Percentiles rank a stretch among this genome's conserved stretches.
Conservation (phyloP, 2,329 filamentous ascomycete species). For the Dactylellina drechsleri region DNA sequence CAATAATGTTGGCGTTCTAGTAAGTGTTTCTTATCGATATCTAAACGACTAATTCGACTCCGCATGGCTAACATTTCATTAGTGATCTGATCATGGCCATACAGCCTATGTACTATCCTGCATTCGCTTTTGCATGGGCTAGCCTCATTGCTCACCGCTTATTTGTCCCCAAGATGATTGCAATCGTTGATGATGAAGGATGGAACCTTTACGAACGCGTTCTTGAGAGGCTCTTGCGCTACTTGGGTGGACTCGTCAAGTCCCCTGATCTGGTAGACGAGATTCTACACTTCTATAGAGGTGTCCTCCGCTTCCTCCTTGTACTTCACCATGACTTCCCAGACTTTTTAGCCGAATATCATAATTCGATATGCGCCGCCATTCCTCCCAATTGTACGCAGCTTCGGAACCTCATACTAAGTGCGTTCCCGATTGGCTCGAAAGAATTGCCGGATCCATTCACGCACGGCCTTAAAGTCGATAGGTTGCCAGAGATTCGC, state of each 20-base stretch:
- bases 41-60: background rate
- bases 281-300: conserved; percentile 73
- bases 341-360: conserved; percentile 88
- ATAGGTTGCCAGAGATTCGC: conserved; percentile 78
- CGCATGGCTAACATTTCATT: conserved; percentile 62
- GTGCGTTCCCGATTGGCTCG: conserved; percentile 77
- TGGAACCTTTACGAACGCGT: conserved; percentile 81
- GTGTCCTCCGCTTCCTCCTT: conserved; percentile 81
- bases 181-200: conserved; percentile 64
- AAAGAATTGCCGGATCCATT: conserved; percentile 79
- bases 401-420: conserved; percentile 86
- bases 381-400: conserved; percentile 87
- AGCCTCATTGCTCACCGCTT: conserved; percentile 82
- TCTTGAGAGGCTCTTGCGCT: conserved; percentile 75
- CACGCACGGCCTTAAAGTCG: conserved; percentile 77
- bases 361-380: conserved; percentile 80
- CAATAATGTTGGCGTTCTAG: conserved; percentile 74
- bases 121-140: conserved; percentile 87
- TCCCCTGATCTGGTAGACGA: conserved; percentile 68
- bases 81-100: conserved; percentile 74
- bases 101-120: conserved; percentile 79
- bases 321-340: conserved; percentile 93
- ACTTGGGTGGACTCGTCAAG: conserved; percentile 82
- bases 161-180: conserved; percentile 82
- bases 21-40: conserved; percentile 30